Evolutionary conservation across 352 stramenopile species (phyloP), one percentile per base, ranked within the genome.

Genomic region (Plasmopara halstedii): DNA sequence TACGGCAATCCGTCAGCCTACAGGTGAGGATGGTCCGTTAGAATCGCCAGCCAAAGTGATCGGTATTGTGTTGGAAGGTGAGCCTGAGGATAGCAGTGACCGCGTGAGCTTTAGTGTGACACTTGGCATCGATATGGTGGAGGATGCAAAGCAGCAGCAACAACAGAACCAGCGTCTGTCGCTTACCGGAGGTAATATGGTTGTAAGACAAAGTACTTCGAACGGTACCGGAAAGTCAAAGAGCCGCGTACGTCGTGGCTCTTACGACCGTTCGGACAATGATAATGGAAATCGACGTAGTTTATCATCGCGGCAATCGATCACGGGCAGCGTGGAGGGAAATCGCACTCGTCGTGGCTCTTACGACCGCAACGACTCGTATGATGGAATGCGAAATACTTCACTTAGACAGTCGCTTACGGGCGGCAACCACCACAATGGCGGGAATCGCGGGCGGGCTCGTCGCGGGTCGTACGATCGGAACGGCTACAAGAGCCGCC

Each of bases 21-120:
- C 77, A 13, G 81, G 81, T 25, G 70, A 85, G 10, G 81, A 93
- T 39, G 81, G 81, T 9, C 71, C 72, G 21, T 65, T 90, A 18
- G 58, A 63, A 19, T 73, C 73, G 22, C 81, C 81, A 15, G 81
- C 64, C 15, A 85, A 85, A 55, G 72, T 93, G 38, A 93, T 93
- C 78, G 79, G 81, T 4, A 67, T 88, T 22, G 64, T 88, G 29
- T 44, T 76, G 11, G 67, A 85, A 21, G 65, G 73, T 14, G 73
- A 85, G 17, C 63, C 66, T 15, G 63, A 79, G 35, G 71, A 84
- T 37, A 72, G 39, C 29, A 58, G 33, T 15, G 63, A 87, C 50
- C 73, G 73, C 42, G 79, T 91, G 54, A 88, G 79, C 59, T 93
- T 90, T 50, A 86, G 78, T 46, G 79, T 93, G 23, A 93, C 81